These are phyloP conservation scores for Adansonia madagascariensis DNA, from an alignment of 441 rosid genomes.

Conservation along the genomic window DNA sequence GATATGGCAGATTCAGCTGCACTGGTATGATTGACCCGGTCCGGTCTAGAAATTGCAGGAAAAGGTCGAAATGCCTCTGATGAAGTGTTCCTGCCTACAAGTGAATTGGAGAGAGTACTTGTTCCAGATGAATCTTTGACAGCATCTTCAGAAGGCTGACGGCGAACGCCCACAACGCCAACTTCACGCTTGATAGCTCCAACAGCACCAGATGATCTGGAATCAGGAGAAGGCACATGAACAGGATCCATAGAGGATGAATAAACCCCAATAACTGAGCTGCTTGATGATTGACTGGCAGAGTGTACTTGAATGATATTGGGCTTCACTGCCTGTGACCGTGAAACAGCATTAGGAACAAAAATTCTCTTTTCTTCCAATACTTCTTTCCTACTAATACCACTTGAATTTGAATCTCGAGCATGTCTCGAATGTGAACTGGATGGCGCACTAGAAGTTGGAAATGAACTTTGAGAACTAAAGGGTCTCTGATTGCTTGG, in stretches of 20 bases:
- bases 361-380: constrained; percentile 47
- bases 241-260: constrained; percentile 92
- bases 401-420: constrained; percentile 41
- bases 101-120: constrained; percentile 52
- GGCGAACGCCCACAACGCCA: constrained; percentile 78
- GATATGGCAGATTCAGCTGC: constrained; percentile 52
- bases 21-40: constrained; percentile 49
- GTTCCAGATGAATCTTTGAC: constrained; percentile 49
- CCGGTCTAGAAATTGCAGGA: constrained; percentile 55
- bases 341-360: constrained; percentile 36
- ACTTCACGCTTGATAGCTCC: constrained; percentile 94
- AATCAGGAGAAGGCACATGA: constrained; percentile 95
- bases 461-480: constrained; percentile 40
- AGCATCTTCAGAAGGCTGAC: constrained; percentile 58
- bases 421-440: constrained; percentile 45
- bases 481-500: constrained; percentile 40
- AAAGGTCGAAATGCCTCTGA: constrained; percentile 62
- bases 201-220: constrained; percentile 70
- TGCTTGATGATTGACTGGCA: constrained; percentile 53
- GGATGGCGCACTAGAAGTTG: constrained; percentile 42
- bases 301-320: constrained; percentile 42
- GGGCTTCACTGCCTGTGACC: constrained; percentile 46
- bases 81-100: constrained; percentile 52
- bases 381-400: constrained; percentile 42
- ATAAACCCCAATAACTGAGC: constrained; percentile 76